Percentiles rank a stretch among this genome's conserved stretches.
Conservation (phyloP, 2,329 filamentous ascomycete species). For the Scopulariopsis brevicaulis region DNA sequence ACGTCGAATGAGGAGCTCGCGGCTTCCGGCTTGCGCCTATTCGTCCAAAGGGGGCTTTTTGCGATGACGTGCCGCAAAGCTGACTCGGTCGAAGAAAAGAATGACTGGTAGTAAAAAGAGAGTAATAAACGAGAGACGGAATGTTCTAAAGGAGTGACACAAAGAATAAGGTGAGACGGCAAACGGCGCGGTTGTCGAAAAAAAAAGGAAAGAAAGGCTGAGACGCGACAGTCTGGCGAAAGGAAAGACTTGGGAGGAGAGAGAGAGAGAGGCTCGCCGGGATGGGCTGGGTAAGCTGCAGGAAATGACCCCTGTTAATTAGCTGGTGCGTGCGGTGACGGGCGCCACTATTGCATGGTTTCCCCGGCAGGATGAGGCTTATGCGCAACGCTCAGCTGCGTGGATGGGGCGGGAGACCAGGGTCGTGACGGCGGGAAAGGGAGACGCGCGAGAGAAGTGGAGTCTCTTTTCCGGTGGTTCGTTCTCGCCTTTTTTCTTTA, state of each 20-base stretch:
- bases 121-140: background rate
- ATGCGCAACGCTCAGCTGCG: background rate
- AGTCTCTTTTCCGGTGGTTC: background rate
- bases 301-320: background rate
- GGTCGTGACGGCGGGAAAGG: background rate
- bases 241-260: background rate
- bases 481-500: too few species aligned
- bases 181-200: background rate
- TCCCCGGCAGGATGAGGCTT: background rate
- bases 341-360: background rate
- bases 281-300: background rate
- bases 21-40: too few species aligned
- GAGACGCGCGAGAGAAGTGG: background rate
- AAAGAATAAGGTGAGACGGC: background rate
- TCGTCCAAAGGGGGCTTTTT: too few species aligned
- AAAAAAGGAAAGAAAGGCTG: background rate
- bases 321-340: background rate
- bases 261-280: background rate
- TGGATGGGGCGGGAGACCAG: background rate
- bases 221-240: background rate
- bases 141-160: background rate
- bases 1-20: too few species aligned
- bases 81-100: background rate
- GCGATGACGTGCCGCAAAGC: too few species aligned
- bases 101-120: background rate